A percentile compares a stretch with the other conserved stretches of the same genome.
Conservation (phyloP, 495 filamentous ascomycete species). For the Cryomyces antarcticus region DNA sequence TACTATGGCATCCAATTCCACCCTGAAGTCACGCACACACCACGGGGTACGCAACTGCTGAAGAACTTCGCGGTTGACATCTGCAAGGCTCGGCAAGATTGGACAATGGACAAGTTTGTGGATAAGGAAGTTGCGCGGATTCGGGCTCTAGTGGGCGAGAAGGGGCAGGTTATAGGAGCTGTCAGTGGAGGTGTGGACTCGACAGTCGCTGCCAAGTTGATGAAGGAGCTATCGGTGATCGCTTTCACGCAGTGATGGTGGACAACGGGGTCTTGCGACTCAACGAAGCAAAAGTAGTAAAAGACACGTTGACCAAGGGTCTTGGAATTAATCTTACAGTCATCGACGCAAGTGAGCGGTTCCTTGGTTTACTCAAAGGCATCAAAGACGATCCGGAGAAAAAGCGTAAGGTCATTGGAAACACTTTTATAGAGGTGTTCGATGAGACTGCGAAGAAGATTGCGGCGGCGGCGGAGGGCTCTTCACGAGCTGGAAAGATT, state of each 20-base stretch:
- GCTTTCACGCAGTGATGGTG: slow-evolving; percentile 77
- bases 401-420: slow-evolving; percentile 87
- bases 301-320: slow-evolving; percentile 51
- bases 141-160: slow-evolving; percentile 51
- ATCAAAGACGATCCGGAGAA: slow-evolving; percentile 60
- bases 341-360: slow-evolving; percentile 56
- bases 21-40: slow-evolving; percentile 62
- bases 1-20: slow-evolving; percentile 74
- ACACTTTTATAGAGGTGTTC: slow-evolving; percentile 74
- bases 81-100: slow-evolving; percentile 51
- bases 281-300: slow-evolving; percentile 62
- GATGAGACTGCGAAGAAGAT: slow-evolving; percentile 62
- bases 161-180: slow-evolving; percentile 65
- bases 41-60: slow-evolving; percentile 40
- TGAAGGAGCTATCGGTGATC: slow-evolving; percentile 67
- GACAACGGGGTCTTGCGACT: slow-evolving; percentile 79
- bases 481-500: slow-evolving; percentile 42
- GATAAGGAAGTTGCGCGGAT: slow-evolving; percentile 62
- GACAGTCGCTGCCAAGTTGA: slow-evolving; percentile 74
- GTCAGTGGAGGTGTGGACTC: slow-evolving; percentile 84
- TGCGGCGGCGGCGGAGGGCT: slow-evolving; percentile 40
- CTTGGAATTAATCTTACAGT: slow-evolving; percentile 84
- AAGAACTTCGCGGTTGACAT: slow-evolving; percentile 68
- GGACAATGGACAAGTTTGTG: slow-evolving; percentile 68
- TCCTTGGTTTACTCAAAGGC: slow-evolving; percentile 54